These are phyloP conservation scores for Paecilomyces niveus DNA, from an alignment of 2,329 filamentous ascomycete species.

Conservation along the genomic window DNA sequence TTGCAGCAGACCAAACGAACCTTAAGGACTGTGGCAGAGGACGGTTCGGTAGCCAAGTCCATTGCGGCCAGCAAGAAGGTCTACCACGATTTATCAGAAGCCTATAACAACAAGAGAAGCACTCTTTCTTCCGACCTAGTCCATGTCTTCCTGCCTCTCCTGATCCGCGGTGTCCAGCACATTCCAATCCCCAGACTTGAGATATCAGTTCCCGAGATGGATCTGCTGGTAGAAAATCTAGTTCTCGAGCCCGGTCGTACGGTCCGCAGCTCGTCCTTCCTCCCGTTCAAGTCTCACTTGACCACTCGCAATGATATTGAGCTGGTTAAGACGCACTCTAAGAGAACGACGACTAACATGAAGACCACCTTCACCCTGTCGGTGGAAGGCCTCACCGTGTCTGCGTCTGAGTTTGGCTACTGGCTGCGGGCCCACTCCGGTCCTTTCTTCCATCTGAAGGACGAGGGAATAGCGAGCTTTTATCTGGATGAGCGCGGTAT, in stretches of 20 bases:
- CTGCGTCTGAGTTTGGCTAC: constrained; percentile 82
- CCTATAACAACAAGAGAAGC: constrained; percentile 56
- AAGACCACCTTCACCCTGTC: constrained; percentile 70
- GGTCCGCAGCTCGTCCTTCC: constrained; percentile 78
- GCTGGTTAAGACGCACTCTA: constrained; percentile 67
- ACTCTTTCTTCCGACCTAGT: constrained; percentile 69
- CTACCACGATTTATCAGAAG: constrained; percentile 61
- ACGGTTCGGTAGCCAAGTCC: constrained; percentile 65
- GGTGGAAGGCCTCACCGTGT: constrained; percentile 73
- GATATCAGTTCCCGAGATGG: constrained; percentile 72
- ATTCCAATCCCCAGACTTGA: constrained; percentile 88
- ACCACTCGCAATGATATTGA: constrained; percentile 83
- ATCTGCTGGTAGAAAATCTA: constrained; percentile 82
- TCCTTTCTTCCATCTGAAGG: constrained; percentile 60
- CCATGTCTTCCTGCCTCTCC: constrained; percentile 71
- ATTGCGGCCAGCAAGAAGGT: constrained; percentile 61
- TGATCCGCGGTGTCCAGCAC: constrained; percentile 74
- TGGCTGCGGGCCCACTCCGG: constrained; percentile 76
- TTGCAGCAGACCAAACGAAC: constrained; percentile 63
- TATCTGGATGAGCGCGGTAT: constrained; percentile 79
- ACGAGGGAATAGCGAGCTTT: constrained; percentile 81
- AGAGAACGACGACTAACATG: constrained; percentile 57
- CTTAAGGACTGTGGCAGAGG: constrained; percentile 60
- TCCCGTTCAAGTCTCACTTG: constrained; percentile 74
- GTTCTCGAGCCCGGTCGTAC: constrained; percentile 82